Percentiles rank a stretch among this genome's conserved stretches.
Evolutionary conservation across 345 rosid species (phyloP).

Genomic region (Aegle marmelos): DNA sequence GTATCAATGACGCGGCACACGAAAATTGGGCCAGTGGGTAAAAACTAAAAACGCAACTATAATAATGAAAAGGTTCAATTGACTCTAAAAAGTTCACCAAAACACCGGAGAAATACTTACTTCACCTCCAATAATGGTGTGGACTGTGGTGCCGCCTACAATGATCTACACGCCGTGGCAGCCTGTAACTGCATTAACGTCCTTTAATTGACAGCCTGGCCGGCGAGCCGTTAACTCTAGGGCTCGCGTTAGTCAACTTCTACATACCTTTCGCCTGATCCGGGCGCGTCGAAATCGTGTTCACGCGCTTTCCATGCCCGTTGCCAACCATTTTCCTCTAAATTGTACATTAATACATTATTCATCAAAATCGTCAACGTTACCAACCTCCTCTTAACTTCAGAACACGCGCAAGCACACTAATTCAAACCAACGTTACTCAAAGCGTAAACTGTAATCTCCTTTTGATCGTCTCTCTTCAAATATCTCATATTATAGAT

Average conservation of each 20-base stretch:
- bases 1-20: background rate
- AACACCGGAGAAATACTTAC: background rate
- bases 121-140: no score
- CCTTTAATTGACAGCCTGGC: background rate
- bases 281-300: background rate
- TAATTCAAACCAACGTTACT: background rate
- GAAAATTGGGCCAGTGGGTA: background rate
- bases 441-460: background rate
- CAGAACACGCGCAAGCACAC: background rate
- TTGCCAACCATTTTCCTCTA: background rate
- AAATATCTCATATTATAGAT: background rate
- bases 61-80: background rate
- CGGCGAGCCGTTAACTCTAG: background rate
- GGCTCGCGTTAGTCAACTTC: background rate
- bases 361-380: background rate
- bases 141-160: background rate
- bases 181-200: background rate
- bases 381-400: slow-evolving; percentile 7
- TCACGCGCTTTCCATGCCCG: background rate
- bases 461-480: slow-evolving; percentile 1
- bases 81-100: background rate
- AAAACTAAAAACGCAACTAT: background rate
- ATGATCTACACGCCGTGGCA: background rate
- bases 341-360: no score
- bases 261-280: background rate